Conservation (phyloP, 352 stramenopile genomes). For the Phytophthora niederhauseri region DNA sequence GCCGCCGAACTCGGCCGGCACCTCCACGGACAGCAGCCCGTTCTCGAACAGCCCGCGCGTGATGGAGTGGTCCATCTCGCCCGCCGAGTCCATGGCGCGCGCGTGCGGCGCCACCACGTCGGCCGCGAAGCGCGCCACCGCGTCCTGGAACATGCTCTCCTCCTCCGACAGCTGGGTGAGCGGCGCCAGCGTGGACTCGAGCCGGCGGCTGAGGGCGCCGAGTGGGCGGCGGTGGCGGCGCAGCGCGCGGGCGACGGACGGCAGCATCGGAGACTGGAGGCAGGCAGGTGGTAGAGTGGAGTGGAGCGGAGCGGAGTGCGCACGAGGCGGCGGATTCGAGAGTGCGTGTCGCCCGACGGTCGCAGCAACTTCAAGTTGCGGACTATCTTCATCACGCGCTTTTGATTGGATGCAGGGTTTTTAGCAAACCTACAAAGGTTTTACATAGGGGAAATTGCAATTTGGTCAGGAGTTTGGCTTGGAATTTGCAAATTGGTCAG, state of each 20-base stretch:
- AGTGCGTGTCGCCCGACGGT: not conserved
- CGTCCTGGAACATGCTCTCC: conserved; percentile 75
- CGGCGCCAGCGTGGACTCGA: conserved; percentile 39
- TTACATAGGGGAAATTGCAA: too few relatives aligned
- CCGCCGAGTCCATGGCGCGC: conserved; percentile 92
- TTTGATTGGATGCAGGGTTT: conserved; percentile 29
- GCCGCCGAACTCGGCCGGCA: conserved; percentile 93
- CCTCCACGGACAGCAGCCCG: conserved; percentile 96
- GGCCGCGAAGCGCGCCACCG: conserved; percentile 84
- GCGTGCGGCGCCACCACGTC: conserved; percentile 90
- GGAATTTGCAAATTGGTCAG: too few relatives aligned
- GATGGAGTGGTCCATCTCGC: conserved; percentile 91
- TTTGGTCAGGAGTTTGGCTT: too few relatives aligned
- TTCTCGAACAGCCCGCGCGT: conserved; percentile 94
- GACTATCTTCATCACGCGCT: conserved; percentile 13
- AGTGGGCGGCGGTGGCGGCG: not conserved
- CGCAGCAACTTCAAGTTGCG: conserved; percentile 16
- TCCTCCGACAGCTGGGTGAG: conserved; percentile 71
- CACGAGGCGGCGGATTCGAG: conserved; percentile 16
- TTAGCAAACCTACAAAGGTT: too few relatives aligned
- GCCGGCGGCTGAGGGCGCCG: conserved; percentile 8
- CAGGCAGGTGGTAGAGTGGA: too few relatives aligned
- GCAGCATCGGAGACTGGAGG: not conserved
- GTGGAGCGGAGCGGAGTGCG: not conserved
- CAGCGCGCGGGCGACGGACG: conserved; percentile 5